Base-by-base conservation (phyloP, 495 filamentous ascomycete species). In the Baudoinia panamericana region DNA sequence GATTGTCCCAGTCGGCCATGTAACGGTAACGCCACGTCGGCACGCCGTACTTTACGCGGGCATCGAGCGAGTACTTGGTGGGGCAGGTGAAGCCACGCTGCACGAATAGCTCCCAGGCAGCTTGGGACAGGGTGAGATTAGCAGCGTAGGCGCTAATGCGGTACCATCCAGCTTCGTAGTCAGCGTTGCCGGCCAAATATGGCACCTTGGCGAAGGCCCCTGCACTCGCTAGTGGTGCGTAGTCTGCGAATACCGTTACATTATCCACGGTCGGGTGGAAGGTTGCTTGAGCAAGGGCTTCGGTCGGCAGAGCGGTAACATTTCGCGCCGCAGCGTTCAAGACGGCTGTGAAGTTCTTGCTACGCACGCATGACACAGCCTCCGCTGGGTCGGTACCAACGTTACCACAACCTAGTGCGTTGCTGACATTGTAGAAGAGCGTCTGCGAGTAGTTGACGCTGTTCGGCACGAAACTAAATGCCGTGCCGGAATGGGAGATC, bases 401-500 rank as follows among this genome's bases (percentile, higher is more conserved):
- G 31, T 13, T 35, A 16, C 63, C 60, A 30, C 65, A 70, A 10
- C 62, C 66, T 16, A 75, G 57, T 5, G 31, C 45, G 1, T 52
- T 44, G 9, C 67, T 55, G 6, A 64, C 55, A 31, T 56, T 63
- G 40, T 64, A 61, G 56, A 60, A 73, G 30, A 51, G 24, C 7
- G 19, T 34, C 0, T 51, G 46, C 1, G 58, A 44, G 13, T 45
- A 29, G 8, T 54, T 45, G 6, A 16, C 26, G 9, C 56, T 61
- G 29, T 63, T 64, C 3, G 16, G 22, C 2, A 32, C 30, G 43
- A 65, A 67, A 52, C 64, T 64, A 16, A 67, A 48, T 4, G 67
- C 70, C 20, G 52, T 73, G 6, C 73, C 73, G 19, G 71, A 75
- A 32, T 71, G 57, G 12, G 64, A 59, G 43, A 77, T 75, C 12